phyloP scores from a whole-genome alignment of 345 rosid species.

The Eucalyptus microcorys region DNA sequence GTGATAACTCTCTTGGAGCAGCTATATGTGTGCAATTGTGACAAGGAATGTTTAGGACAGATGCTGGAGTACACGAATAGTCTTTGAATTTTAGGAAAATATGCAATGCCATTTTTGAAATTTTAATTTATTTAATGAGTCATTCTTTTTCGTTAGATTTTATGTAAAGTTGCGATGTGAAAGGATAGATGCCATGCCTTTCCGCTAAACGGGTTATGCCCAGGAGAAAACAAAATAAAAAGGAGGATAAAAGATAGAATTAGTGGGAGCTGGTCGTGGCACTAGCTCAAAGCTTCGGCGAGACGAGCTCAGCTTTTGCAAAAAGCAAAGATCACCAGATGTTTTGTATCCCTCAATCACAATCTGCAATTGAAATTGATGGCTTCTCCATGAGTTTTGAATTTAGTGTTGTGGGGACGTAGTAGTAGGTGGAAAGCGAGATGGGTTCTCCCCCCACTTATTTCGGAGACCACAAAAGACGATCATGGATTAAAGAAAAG shows the following conservation, averaged over 20 bases:
- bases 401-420: neutral
- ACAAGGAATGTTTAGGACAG: fast-evolving
- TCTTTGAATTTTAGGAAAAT: too few relatives aligned
- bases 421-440: neutral
- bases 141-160: neutral
- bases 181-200: neutral
- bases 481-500: neutral
- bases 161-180: neutral
- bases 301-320: neutral
- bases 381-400: neutral
- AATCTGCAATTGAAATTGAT: neutral
- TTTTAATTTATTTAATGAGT: neutral
- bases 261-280: neutral
- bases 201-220: neutral
- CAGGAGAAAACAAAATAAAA: neutral
- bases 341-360: neutral
- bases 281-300: neutral
- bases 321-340: neutral
- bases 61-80: too few relatives aligned
- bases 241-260: neutral
- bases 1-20: neutral
- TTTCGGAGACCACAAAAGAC: neutral
- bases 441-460: neutral
- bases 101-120: fast-evolving
- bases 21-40: fast-evolving